Base-by-base conservation (phyloP, 2,329 filamentous ascomycete species). In the Chaetothyriales sp. region DNA sequence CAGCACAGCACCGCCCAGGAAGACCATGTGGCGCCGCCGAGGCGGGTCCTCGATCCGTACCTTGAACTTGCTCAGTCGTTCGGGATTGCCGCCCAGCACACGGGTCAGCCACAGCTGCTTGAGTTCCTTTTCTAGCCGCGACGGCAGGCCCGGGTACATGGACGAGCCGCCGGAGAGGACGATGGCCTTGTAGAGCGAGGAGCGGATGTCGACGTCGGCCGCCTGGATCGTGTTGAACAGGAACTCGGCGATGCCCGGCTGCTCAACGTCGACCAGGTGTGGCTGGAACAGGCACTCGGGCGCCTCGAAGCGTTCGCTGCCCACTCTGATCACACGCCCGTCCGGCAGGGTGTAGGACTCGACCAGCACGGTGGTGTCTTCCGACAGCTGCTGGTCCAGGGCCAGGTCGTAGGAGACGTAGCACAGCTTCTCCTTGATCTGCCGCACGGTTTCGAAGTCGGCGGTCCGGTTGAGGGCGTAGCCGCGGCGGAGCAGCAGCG, bases 371-470 rank as follows among this genome's bases (percentile, higher is more conserved):
- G 92, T 98, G 15, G 92, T 98, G 63, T 98, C 92, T 71, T 98
- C 92, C 64, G 86, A 93, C 57, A 98, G 80, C 60, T 86, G 82
- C 73, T 96, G 89, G 74, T 98, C 92, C 50, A 98, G 76, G 69
- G 94, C 88, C 51, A 98, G 79, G 68, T 98, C 92, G 74, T 96
- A 98, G 10, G 89, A 95, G 51, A 98, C 90, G 68, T 98, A 98
- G 77, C 92, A 96, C 48, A 98, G 84, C 77, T 98, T 98, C 76
- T 98, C 92, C 74, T 98, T 98, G 74, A 98, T 96, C 69, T 96
- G 90, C 55, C 92, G 85, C 51, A 98, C 92, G 3, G 92, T 98
- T 71, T 98, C 92, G 68, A 98, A 98, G 68, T 98, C 92, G 65
- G 92, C 92, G 10, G 92, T 98, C 67, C 92, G 81, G 79, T 98